These are phyloP conservation scores for Neurospora sp. DNA, from an alignment of 495 filamentous ascomycete species.

Conservation along the genomic window DNA sequence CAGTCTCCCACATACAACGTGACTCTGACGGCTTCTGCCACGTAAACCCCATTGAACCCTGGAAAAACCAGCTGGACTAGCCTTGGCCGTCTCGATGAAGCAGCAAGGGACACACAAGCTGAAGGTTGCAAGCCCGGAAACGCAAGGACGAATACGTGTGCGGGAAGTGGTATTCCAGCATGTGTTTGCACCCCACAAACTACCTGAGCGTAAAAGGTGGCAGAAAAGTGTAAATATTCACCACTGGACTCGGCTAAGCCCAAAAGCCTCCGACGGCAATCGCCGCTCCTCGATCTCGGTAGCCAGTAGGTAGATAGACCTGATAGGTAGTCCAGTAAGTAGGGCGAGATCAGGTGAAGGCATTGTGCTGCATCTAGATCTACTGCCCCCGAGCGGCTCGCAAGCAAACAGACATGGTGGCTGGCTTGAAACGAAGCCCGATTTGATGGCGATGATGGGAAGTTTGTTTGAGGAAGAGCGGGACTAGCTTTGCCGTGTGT, in stretches of 20 bases:
- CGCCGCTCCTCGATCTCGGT: neutral
- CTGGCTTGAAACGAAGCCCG: neutral
- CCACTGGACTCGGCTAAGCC: neutral
- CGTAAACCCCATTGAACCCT: neutral
- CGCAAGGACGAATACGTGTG: neutral
- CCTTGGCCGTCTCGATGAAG: neutral
- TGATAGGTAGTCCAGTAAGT: neutral
- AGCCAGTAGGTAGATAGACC: neutral
- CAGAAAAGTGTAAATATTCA: neutral
- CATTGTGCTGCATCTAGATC: neutral
- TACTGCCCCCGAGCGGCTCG: neutral
- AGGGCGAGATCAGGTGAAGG: neutral
- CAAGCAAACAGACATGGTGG: neutral
- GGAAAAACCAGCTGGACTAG: neutral
- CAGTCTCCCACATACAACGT: neutral
- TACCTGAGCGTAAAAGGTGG: neutral
- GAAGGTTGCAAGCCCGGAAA: neutral
- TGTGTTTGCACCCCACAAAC: neutral
- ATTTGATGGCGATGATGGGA: neutral
- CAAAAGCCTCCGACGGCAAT: neutral
- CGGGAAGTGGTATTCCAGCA: neutral
- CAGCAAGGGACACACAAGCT: neutral
- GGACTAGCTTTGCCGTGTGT: neutral
- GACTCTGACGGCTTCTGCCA: neutral
- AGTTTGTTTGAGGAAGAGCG: neutral